Conservation (phyloP, 2,329 filamentous ascomycete genomes). For the Talaromyces sp. region DNA sequence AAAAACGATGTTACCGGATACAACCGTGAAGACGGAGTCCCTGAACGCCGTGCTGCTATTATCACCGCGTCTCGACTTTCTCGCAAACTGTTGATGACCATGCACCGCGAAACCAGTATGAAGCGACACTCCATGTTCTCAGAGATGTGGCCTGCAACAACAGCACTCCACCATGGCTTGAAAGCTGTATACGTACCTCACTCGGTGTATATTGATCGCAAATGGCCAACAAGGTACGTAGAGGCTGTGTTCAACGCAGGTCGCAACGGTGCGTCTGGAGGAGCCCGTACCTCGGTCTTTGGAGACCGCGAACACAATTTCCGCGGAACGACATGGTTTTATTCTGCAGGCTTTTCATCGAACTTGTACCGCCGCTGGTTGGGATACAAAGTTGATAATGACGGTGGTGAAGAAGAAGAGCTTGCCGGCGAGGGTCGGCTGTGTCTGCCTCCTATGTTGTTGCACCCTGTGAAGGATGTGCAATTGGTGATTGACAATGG, state of each 20-base stretch:
- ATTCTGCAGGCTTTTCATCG: slow-evolving; percentile 75
- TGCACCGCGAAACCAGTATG: slow-evolving; percentile 85
- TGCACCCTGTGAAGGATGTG: slow-evolving; percentile 83
- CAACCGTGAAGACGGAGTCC: slow-evolving; percentile 60
- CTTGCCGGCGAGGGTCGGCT: slow-evolving; percentile 73
- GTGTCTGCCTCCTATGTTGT: slow-evolving; percentile 84
- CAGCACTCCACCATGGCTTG: slow-evolving; percentile 83
- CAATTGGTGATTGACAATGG: slow-evolving; percentile 49
- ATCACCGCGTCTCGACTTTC: slow-evolving; percentile 85
- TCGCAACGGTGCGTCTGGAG: slow-evolving; percentile 70
- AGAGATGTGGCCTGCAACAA: slow-evolving; percentile 92
- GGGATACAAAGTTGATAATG: slow-evolving; percentile 73
- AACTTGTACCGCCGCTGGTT: slow-evolving; percentile 84
- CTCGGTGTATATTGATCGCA: slow-evolving; percentile 79
- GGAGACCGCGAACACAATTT: slow-evolving; percentile 89
- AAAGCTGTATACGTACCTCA: slow-evolving; percentile 92
- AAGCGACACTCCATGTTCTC: slow-evolving; percentile 88
- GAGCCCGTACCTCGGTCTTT: slow-evolving; percentile 67
- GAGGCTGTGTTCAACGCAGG: slow-evolving; percentile 78
- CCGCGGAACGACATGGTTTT: slow-evolving; percentile 84
- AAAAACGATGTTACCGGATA: slow-evolving; percentile 81
- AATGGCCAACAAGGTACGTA: slow-evolving; percentile 77
- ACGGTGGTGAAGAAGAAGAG: slow-evolving; percentile 75
- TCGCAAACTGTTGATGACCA: slow-evolving; percentile 71
- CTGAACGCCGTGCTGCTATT: slow-evolving; percentile 77